A percentile compares a stretch with the other conserved stretches of the same genome.
Evolutionary conservation across 1,284 basidiomycete species (phyloP).

Genomic region (Salmacisia buchloeana): DNA sequence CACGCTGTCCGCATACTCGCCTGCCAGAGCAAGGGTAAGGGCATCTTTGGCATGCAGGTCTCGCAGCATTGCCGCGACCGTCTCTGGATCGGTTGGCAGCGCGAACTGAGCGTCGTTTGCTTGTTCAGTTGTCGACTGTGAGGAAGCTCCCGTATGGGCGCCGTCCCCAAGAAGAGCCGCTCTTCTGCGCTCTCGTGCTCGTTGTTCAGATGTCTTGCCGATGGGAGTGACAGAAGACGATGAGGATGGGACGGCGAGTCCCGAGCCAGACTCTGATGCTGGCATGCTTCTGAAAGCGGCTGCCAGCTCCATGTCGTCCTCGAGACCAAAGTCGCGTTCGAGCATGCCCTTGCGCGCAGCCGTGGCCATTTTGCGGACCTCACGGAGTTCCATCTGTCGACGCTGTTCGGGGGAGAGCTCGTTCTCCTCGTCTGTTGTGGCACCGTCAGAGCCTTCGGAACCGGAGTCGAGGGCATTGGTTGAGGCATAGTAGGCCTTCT

Average conservation of each 20-base stretch:
- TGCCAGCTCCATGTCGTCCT: conserved; percentile 54
- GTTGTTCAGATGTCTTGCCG: neutral
- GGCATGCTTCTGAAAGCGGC: too few relatives aligned
- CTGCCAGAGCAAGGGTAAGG: conserved; percentile 60
- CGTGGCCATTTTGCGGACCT: conserved; percentile 72
- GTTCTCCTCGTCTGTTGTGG: conserved; percentile 3
- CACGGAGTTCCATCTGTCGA: conserved; percentile 71
- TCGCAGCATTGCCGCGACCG: conserved; percentile 62
- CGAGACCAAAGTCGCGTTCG: conserved; percentile 79
- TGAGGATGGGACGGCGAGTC: too few relatives aligned
- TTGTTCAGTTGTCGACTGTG: neutral
- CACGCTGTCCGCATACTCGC: conserved; percentile 56
- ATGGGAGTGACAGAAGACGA: neutral
- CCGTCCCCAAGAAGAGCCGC: neutral
- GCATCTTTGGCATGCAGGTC: conserved; percentile 75
- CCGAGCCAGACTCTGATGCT: conserved; percentile 17
- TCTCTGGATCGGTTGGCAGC: conserved; percentile 11
- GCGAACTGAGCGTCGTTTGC: neutral
- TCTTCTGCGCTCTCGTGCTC: conserved; percentile 1
- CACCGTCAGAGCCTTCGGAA: conserved; percentile 17
- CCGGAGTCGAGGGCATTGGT: conserved; percentile 45
- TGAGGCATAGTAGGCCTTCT: conserved; percentile 46
- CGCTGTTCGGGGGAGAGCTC: conserved; percentile 52
- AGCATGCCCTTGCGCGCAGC: conserved; percentile 67
- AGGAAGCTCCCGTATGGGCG: neutral